Conservation (phyloP, 2,329 filamentous ascomycete genomes). For the Cadophora gregata region DNA sequence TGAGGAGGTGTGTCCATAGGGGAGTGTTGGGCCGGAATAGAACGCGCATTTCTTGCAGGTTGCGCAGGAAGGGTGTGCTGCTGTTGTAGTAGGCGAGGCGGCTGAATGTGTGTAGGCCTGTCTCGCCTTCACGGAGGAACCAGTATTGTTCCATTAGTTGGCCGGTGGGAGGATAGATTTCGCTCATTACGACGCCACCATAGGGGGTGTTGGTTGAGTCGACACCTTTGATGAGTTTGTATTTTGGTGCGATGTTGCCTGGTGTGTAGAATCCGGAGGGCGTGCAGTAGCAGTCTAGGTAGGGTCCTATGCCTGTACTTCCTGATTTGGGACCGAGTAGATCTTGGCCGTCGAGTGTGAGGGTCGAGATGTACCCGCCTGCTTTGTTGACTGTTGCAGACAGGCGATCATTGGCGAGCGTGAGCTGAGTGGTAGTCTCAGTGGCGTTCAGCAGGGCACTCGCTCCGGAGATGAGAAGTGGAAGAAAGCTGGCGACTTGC, state of each 20-base stretch:
- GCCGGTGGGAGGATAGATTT: slow-evolving; percentile 62
- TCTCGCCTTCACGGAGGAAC: slow-evolving; percentile 67
- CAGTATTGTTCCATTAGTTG: slow-evolving; percentile 68
- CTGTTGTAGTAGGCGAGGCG: slow-evolving; percentile 65
- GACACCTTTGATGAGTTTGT: slow-evolving; percentile 56
- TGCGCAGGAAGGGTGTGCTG: slow-evolving; percentile 60
- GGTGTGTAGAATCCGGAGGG: slow-evolving; percentile 65
- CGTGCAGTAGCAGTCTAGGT: slow-evolving; percentile 68
- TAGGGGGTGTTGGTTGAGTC: slow-evolving; percentile 59
- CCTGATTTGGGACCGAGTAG: slow-evolving; percentile 56
- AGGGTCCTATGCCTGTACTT: slow-evolving; percentile 58
- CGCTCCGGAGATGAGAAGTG: neutral
- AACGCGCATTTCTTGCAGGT: slow-evolving; percentile 65
- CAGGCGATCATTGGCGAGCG: slow-evolving; percentile 52
- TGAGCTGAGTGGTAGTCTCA: slow-evolving; percentile 43
- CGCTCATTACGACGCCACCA: slow-evolving; percentile 63
- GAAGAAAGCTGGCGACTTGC: neutral
- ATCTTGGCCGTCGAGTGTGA: slow-evolving; percentile 56
- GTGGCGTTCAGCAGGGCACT: slow-evolving; percentile 32
- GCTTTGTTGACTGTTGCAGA: slow-evolving; percentile 51
- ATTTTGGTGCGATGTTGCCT: slow-evolving; percentile 54
- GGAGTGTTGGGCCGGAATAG: slow-evolving; percentile 64
- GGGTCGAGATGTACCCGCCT: slow-evolving; percentile 49
- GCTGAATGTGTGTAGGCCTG: slow-evolving; percentile 65
- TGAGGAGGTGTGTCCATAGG: slow-evolving; percentile 68